Conservation (phyloP, 495 filamentous ascomycete genomes). For the Neurospora hispaniola region DNA sequence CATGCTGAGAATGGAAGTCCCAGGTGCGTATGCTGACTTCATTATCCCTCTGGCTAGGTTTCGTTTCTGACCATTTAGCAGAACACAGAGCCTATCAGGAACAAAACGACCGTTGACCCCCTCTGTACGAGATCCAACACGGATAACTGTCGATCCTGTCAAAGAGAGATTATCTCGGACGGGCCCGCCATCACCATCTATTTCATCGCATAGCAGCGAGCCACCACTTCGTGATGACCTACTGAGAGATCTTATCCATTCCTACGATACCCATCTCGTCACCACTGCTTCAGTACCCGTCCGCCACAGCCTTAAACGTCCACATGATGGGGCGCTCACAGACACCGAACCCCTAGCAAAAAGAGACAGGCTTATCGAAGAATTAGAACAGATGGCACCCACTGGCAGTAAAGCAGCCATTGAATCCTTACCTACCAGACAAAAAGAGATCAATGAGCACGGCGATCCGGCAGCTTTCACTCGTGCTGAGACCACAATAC, state of each 20-base stretch:
- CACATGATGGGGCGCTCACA: constrained; percentile 11
- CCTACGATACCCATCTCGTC: not conserved
- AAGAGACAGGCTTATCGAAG: constrained; percentile 20
- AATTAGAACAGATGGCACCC: constrained; percentile 12
- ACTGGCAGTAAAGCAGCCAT: not conserved
- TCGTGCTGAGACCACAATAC: not conserved
- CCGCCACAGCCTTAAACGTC: constrained; percentile 13
- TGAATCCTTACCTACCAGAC: not conserved
- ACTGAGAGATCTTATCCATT: constrained; percentile 15
- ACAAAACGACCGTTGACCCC: constrained; percentile 1
- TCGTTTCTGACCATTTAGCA: not conserved
- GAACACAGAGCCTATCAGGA: not conserved
- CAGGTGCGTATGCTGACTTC: constrained; percentile 8
- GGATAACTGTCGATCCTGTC: not conserved
- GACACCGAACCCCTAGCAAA: constrained; percentile 16
- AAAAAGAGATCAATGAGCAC: not conserved
- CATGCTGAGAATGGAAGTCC: constrained; percentile 15
- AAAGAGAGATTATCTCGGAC: not conserved
- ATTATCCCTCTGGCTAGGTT: not conserved
- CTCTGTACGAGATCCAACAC: not conserved
- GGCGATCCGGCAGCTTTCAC: not conserved
- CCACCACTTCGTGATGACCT: constrained; percentile 11
- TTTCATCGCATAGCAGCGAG: constrained; percentile 7
- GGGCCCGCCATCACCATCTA: not conserved
- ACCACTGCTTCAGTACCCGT: not conserved